Evolutionary conservation across 257 asterid species (phyloP).

Genomic region (Mentha longifolia): DNA sequence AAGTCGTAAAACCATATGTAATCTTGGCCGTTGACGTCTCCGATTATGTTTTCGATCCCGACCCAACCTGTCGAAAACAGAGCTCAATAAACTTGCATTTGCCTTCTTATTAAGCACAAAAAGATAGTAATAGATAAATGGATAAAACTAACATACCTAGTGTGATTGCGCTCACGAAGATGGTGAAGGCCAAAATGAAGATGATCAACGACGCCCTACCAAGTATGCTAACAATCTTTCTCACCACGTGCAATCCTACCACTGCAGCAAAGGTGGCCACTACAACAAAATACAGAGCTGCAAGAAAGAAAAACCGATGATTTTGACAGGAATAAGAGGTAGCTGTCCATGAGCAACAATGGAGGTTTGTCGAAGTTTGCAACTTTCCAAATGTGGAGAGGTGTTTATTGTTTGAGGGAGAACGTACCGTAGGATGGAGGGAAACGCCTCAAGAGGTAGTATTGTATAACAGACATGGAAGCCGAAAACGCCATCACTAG

Average conservation of each 20-base stretch:
- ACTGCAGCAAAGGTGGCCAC: slow-evolving; percentile 61
- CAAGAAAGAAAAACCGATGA: slow-evolving; percentile 8
- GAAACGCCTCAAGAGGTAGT: slow-evolving; percentile 58
- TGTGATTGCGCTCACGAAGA: slow-evolving; percentile 61
- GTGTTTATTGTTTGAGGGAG: neutral
- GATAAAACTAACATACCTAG: slow-evolving; percentile 41
- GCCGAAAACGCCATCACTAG: slow-evolving; percentile 58
- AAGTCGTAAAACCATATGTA: slow-evolving; percentile 63
- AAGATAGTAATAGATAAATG: too few species aligned
- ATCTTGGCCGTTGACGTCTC: slow-evolving; percentile 40
- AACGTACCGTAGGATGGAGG: slow-evolving; percentile 57
- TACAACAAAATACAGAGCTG: slow-evolving; percentile 58
- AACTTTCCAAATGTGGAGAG: too few species aligned
- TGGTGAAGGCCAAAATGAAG: slow-evolving; percentile 66
- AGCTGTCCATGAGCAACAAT: neutral
- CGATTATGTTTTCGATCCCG: slow-evolving; percentile 57
- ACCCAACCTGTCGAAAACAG: slow-evolving; percentile 55
- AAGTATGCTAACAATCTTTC: slow-evolving; percentile 58
- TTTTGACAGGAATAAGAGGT: neutral
- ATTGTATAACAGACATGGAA: slow-evolving; percentile 69
- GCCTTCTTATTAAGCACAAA: neutral
- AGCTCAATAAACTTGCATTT: neutral
- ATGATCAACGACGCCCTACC: slow-evolving; percentile 73
- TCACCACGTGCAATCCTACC: slow-evolving; percentile 60
- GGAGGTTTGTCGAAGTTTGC: too few species aligned